A percentile compares a stretch with the other conserved stretches of the same genome.
Evolutionary conservation across 106 monocot species (phyloP).

Genomic region (Dendrobium chrysotoxum): DNA sequence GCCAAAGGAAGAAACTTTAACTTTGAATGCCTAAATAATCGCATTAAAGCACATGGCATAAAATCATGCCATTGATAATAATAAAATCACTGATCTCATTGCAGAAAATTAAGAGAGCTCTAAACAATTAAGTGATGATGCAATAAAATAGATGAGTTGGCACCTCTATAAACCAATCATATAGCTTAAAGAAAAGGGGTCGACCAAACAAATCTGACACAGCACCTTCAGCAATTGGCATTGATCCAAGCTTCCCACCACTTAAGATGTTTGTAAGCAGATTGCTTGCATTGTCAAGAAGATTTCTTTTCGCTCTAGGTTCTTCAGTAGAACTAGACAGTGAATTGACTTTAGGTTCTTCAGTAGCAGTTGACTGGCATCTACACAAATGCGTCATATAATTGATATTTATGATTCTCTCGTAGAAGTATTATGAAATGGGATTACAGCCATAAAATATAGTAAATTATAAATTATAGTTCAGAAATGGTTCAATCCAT

Average conservation of each 20-base stretch:
- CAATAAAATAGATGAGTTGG: slow-evolving; percentile 14
- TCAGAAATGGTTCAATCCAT: background rate
- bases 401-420: slow-evolving; percentile 4
- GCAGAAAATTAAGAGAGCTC: background rate
- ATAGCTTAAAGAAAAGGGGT: slow-evolving; percentile 96
- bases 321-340: slow-evolving; percentile 62
- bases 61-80: background rate
- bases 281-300: slow-evolving; percentile 95
- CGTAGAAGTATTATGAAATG: background rate
- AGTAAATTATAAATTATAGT: background rate
- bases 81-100: background rate
- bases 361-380: slow-evolving; percentile 61
- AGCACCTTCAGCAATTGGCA: slow-evolving; percentile 94
- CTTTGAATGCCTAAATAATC: background rate
- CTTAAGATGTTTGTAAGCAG: slow-evolving; percentile 89
- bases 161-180: slow-evolving; percentile 99
- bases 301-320: slow-evolving; percentile 53
- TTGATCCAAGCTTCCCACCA: slow-evolving; percentile 59
- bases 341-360: slow-evolving; percentile 46
- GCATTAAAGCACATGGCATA: background rate
- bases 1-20: background rate
- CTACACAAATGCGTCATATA: slow-evolving; percentile 25
- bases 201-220: slow-evolving; percentile 83
- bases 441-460: background rate
- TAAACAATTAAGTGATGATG: background rate